These are phyloP conservation scores for Magnusiomyces suaveolens DNA, from an alignment of 1,139 yeast species.

Conservation along the genomic window DNA sequence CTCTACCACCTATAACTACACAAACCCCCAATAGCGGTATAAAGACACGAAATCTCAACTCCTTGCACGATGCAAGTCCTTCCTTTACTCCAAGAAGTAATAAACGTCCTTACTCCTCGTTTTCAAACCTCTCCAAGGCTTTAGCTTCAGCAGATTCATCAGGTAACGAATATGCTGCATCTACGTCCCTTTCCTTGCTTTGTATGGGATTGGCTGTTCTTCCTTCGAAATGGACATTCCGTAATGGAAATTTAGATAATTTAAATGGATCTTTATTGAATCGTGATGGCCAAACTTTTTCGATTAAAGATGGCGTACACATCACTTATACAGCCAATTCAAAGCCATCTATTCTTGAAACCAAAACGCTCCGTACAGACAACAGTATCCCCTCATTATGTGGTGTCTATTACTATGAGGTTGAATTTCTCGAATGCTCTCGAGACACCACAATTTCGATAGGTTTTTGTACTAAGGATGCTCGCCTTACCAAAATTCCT, in stretches of 20 bases:
- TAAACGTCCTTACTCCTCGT: neutral
- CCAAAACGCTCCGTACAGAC: constrained; percentile 34
- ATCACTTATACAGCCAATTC: constrained; percentile 15
- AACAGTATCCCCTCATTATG: constrained; percentile 36
- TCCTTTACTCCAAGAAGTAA: neutral
- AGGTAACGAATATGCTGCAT: neutral
- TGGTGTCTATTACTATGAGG: constrained; percentile 52
- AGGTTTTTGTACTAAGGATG: constrained; percentile 29
- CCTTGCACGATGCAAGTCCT: neutral
- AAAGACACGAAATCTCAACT: too few species aligned
- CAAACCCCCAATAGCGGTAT: too few species aligned
- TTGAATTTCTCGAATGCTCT: constrained; percentile 32
- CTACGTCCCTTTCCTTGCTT: neutral
- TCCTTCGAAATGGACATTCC: constrained; percentile 22
- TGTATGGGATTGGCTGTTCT: constrained; percentile 19
- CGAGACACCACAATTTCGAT: constrained; percentile 25
- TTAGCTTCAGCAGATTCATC: neutral
- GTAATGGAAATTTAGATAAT: constrained; percentile 14
- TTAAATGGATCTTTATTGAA: neutral
- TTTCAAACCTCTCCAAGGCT: neutral
- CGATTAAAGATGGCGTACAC: neutral
- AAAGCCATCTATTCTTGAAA: constrained; percentile 16
- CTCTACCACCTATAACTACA: neutral
- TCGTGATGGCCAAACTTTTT: neutral
- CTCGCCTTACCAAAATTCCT: constrained; percentile 31